A percentile compares a stretch with the other conserved stretches of the same genome.
phyloP scores from a whole-genome alignment of 495 filamentous ascomycete species.

The Talaromyces wortmannii region DNA sequence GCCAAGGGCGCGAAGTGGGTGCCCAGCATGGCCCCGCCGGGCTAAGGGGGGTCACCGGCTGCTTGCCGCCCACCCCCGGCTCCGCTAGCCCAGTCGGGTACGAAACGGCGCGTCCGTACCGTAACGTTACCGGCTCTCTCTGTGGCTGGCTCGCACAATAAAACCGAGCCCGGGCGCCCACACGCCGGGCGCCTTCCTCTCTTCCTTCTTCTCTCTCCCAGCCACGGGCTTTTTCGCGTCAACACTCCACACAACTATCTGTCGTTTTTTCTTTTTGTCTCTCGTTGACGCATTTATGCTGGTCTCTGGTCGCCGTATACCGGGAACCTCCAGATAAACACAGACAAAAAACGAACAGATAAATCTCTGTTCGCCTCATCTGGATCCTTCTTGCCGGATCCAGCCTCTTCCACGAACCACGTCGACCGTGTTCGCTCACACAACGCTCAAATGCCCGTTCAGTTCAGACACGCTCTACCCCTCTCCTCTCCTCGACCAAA shows the following conservation, averaged over 20 bases:
- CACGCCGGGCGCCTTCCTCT: neutral
- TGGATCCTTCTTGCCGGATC: conserved; percentile 4
- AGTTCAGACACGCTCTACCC: conserved; percentile 30
- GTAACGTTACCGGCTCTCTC: neutral
- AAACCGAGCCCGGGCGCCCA: neutral
- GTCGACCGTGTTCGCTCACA: conserved; percentile 9
- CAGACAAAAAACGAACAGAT: neutral
- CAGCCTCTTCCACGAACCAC: conserved; percentile 1
- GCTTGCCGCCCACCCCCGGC: neutral
- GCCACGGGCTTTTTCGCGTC: conserved; percentile 1
- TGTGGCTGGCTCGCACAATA: conserved; percentile 2
- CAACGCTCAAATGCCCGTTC: conserved; percentile 45
- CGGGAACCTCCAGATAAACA: too few relatives aligned
- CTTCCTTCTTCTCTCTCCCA: conserved; percentile 2
- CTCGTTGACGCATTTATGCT: too few relatives aligned
- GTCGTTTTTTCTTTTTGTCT: too few relatives aligned
- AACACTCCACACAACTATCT: neutral
- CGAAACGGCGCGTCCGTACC: neutral
- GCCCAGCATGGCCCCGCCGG: neutral
- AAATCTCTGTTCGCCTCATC: neutral
- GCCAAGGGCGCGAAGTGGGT: neutral
- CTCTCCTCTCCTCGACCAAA: conserved; percentile 35
- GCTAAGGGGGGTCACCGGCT: neutral
- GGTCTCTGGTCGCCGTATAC: neutral
- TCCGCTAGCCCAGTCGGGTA: neutral